Conservation (phyloP, 2,329 filamentous ascomycete genomes). For the Xylariales sp. region DNA sequence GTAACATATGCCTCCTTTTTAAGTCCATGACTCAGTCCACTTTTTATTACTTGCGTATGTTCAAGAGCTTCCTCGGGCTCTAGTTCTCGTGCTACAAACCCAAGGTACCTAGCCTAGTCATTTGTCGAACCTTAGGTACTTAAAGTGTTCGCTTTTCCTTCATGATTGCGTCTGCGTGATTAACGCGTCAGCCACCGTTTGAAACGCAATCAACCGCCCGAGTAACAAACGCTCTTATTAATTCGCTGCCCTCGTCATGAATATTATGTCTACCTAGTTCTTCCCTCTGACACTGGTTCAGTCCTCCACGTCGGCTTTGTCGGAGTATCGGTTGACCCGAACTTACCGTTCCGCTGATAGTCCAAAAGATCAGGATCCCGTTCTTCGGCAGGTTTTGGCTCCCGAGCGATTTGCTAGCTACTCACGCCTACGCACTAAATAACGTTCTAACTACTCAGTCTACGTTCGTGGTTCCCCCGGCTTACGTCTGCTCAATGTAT, state of each 20-base stretch:
- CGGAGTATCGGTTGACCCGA: conserved; percentile 19
- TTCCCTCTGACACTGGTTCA: conserved; percentile 17
- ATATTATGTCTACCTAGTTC: conserved; percentile 23
- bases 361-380: conserved; percentile 4
- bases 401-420: conserved; percentile 6
- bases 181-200: conserved; percentile 40
- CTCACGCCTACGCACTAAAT: conserved; percentile 2
- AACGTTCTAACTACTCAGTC: conserved; percentile 1
- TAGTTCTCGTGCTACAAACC: conserved; percentile 14
- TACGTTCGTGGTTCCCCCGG: not conserved
- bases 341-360: conserved; percentile 11
- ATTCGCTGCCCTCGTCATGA: conserved; percentile 24
- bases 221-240: conserved; percentile 15
- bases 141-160: conserved; percentile 29
- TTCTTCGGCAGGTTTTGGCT: conserved; percentile 8
- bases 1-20: conserved; percentile 31
- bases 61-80: conserved; percentile 12
- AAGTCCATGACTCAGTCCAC: conserved; percentile 32
- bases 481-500: conserved; percentile 35
- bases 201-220: conserved; percentile 35
- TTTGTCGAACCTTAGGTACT: conserved; percentile 22
- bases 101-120: conserved; percentile 12
- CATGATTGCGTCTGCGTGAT: conserved; percentile 33
- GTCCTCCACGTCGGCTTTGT: conserved; percentile 2
- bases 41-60: conserved; percentile 23